Conservation (phyloP, 352 stramenopile genomes). For the Phytophthora niederhauseri region DNA sequence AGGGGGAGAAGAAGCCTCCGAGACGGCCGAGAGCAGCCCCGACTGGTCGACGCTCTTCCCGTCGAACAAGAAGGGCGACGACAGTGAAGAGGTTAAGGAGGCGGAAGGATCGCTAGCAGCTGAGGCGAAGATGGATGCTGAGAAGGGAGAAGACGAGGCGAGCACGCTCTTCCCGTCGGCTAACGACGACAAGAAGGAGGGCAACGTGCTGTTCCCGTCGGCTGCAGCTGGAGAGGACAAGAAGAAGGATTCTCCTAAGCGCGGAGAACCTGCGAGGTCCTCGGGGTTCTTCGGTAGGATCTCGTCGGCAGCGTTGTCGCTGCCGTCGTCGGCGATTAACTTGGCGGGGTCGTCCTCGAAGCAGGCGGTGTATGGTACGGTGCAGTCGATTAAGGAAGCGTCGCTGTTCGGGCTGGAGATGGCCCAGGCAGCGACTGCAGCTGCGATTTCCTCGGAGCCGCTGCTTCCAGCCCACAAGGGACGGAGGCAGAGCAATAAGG, state of each 20-base stretch:
- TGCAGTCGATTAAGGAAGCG: constrained; percentile 77
- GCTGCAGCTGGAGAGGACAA: constrained; percentile 13
- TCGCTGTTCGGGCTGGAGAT: constrained; percentile 79
- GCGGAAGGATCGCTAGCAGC: neutral
- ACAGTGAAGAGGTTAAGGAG: constrained; percentile 11
- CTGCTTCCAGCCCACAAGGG: constrained; percentile 29
- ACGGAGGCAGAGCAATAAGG: constrained; percentile 14
- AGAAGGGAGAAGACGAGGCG: constrained; percentile 9
- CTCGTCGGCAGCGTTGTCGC: constrained; percentile 57
- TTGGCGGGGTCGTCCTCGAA: constrained; percentile 68
- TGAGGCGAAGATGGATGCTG: neutral
- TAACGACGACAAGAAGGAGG: constrained; percentile 9
- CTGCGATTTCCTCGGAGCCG: constrained; percentile 60
- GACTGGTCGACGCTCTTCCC: constrained; percentile 57
- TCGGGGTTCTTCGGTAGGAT: constrained; percentile 70
- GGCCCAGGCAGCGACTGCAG: constrained; percentile 65
- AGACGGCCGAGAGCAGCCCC: constrained; percentile 20
- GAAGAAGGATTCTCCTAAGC: constrained; percentile 25
- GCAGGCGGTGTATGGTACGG: constrained; percentile 66
- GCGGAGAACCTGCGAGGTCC: constrained; percentile 26
- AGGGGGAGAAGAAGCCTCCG: constrained; percentile 9
- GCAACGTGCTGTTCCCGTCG: constrained; percentile 30
- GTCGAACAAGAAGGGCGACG: constrained; percentile 11
- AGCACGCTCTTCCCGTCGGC: constrained; percentile 15
- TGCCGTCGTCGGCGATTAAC: constrained; percentile 70